Evolutionary conservation across 257 asterid genomes (phyloP).

Genomic region (Solanum okadae): DNA sequence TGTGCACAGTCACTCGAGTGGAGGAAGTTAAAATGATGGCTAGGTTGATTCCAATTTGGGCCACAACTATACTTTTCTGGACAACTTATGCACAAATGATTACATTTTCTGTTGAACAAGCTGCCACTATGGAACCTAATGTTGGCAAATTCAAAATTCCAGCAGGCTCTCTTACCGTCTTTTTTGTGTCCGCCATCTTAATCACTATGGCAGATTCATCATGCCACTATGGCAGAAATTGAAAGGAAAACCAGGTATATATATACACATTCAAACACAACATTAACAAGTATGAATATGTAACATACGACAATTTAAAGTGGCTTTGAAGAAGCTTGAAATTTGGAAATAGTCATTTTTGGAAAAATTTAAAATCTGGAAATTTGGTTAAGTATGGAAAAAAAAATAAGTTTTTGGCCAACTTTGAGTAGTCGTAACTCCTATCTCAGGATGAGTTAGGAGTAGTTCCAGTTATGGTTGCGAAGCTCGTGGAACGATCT

Average conservation of each 20-base stretch:
- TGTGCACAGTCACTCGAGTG: constrained; percentile 65
- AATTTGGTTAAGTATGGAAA: too few species aligned
- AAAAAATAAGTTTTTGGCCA: too few species aligned
- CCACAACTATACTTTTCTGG: constrained; percentile 91
- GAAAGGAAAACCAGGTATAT: constrained; percentile 77
- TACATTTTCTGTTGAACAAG: constrained; percentile 85
- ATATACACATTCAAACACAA: constrained; percentile 6
- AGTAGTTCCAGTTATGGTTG: too few species aligned
- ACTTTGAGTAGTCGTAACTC: too few species aligned
- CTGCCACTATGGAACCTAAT: constrained; percentile 70
- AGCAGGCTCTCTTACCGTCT: constrained; percentile 84
- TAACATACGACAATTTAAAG: too few species aligned
- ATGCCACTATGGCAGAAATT: constrained; percentile 80
- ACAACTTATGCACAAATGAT: constrained; percentile 94
- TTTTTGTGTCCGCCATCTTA: constrained; percentile 76
- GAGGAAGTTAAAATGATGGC: constrained; percentile 94
- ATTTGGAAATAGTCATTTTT: too few species aligned
- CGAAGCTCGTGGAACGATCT: too few species aligned
- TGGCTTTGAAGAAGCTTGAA: too few species aligned
- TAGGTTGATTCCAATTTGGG: constrained; percentile 75
- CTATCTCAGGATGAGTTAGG: too few species aligned
- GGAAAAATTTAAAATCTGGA: too few species aligned
- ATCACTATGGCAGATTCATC: constrained; percentile 68
- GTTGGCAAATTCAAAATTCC: constrained; percentile 63
- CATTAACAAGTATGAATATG: background rate